Evolutionary conservation across 306 rosid genomes (phyloP).

Genomic region (Pyrus betulifolia): DNA sequence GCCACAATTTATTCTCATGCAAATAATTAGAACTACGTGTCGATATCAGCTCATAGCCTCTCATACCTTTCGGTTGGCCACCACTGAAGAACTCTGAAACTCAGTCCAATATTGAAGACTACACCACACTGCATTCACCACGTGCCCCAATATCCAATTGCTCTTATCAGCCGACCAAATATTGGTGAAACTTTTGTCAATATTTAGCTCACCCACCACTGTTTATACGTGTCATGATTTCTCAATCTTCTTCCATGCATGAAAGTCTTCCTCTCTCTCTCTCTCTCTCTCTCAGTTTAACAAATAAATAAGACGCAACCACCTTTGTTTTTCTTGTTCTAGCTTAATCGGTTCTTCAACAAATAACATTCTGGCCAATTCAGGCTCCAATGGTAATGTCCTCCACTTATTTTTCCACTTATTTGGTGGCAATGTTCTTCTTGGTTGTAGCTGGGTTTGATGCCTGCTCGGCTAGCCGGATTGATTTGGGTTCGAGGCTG

Average conservation of each 20-base stretch:
- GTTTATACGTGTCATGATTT: slow-evolving; percentile 28
- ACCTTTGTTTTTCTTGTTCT: neutral
- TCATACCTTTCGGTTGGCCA: slow-evolving; percentile 9
- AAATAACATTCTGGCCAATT: neutral
- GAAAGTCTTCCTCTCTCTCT: neutral
- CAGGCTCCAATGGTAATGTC: slow-evolving; percentile 34
- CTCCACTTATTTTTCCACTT: neutral
- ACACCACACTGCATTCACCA: slow-evolving; percentile 13
- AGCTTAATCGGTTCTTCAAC: neutral
- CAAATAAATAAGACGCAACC: neutral
- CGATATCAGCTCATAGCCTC: slow-evolving; percentile 6
- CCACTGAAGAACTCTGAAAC: slow-evolving; percentile 5
- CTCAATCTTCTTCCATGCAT: neutral
- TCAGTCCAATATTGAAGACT: neutral
- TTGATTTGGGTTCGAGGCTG: slow-evolving; percentile 54
- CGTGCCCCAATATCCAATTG: slow-evolving; percentile 21
- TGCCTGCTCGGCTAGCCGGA: slow-evolving; percentile 27
- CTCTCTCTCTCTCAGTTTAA: neutral
- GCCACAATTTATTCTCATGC: neutral
- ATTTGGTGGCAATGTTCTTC: slow-evolving; percentile 15
- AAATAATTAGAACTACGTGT: slow-evolving; percentile 27
- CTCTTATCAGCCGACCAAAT: slow-evolving; percentile 54
- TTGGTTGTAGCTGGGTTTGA: slow-evolving; percentile 19
- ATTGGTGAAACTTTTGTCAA: slow-evolving; percentile 42
- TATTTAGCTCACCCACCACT: slow-evolving; percentile 65